Evolutionary conservation across 495 filamentous ascomycete genomes (phyloP).

Genomic region (Neurospora tetraspora): DNA sequence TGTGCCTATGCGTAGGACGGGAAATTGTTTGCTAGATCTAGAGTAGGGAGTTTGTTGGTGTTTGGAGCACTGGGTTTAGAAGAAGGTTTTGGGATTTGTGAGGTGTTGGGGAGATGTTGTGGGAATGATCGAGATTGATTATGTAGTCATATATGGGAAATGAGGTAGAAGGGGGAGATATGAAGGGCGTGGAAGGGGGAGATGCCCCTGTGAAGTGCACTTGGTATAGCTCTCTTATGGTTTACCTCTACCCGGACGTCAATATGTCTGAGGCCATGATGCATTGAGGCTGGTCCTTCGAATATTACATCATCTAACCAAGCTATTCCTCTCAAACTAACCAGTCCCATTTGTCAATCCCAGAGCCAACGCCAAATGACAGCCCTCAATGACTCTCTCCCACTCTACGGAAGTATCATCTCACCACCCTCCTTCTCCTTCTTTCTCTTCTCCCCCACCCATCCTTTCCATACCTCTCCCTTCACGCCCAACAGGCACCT

Average conservation of each 20-base stretch:
- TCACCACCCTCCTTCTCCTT: neutral
- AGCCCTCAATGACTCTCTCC: neutral
- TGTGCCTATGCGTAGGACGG: neutral
- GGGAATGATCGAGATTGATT: neutral
- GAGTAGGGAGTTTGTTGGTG: neutral
- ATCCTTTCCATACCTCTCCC: neutral
- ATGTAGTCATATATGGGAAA: neutral
- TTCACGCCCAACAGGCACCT: neutral
- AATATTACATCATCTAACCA: neutral
- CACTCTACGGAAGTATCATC: neutral
- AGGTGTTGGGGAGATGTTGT: too few species aligned
- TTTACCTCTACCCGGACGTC: too few species aligned
- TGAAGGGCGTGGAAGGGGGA: too few species aligned
- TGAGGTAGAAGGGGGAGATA: neutral
- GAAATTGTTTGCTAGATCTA: neutral
- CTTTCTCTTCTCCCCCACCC: neutral
- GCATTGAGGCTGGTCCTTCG: neutral
- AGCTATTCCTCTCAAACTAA: neutral
- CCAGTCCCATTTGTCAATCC: too few species aligned
- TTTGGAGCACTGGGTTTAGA: neutral
- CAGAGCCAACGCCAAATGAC: neutral
- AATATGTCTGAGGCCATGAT: too few species aligned
- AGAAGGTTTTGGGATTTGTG: too few species aligned
- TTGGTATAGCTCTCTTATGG: too few species aligned
- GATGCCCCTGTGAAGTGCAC: too few species aligned